Conservation (phyloP, 129 eudicot genomes). For the Flaveria sonorensis region DNA sequence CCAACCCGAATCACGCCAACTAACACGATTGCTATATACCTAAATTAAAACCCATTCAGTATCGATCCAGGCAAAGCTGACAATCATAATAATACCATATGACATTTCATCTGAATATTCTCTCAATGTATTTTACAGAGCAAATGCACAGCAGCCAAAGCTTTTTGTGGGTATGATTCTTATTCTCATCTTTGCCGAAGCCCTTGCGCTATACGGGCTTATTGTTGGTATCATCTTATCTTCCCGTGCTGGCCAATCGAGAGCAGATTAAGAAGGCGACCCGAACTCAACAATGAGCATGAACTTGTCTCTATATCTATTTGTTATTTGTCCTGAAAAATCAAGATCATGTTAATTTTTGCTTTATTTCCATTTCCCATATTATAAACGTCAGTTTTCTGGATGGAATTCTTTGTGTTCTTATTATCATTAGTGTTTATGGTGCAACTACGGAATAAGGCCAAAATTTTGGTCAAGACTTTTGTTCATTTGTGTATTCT, state of each 20-base stretch:
- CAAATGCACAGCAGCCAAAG: conserved; percentile 70
- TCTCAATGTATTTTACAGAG: conserved; percentile 41
- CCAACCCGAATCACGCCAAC: background rate
- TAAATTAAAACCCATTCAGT: background rate
- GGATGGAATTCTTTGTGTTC: conserved; percentile 6
- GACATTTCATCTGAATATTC: background rate
- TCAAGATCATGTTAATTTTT: conserved; percentile 10
- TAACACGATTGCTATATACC: too few species aligned
- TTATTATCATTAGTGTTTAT: conserved; percentile 21
- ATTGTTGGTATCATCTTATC: conserved; percentile 67
- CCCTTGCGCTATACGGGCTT: conserved; percentile 65
- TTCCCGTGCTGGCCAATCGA: conserved; percentile 24
- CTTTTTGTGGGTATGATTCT: conserved; percentile 73
- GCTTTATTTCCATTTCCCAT: conserved; percentile 22
- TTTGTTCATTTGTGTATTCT: conserved; percentile 12
- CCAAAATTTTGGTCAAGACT: conserved; percentile 23
- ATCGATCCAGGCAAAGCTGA: background rate
- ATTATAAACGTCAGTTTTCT: conserved; percentile 26
- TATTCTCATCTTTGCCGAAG: conserved; percentile 22
- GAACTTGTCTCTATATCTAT: conserved; percentile 22
- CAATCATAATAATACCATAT: background rate
- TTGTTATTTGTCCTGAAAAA: conserved; percentile 21
- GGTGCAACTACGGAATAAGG: conserved; percentile 27
- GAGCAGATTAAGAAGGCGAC: conserved; percentile 42
- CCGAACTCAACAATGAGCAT: background rate